Evolutionary conservation across 2,329 filamentous ascomycete genomes (phyloP).

Genomic region (Zymoseptoria crescenta): DNA sequence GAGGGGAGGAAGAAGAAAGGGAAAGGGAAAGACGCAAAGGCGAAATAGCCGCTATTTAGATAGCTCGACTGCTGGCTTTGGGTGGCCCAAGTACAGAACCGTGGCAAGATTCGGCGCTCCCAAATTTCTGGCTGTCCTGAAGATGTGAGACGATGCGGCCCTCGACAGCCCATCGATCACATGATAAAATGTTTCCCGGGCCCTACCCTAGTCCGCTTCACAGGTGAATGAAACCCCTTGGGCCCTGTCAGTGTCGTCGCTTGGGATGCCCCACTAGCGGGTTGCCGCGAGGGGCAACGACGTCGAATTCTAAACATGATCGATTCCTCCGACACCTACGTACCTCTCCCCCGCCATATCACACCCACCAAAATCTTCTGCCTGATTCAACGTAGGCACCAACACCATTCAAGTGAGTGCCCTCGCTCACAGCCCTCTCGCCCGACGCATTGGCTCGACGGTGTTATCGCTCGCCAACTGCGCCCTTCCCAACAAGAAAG

Average conservation of each 20-base stretch:
- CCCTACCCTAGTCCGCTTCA: not conserved
- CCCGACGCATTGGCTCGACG: not conserved
- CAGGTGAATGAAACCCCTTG: not conserved
- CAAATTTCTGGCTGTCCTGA: not conserved
- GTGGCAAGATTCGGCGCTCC: no score
- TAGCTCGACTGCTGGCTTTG: not conserved
- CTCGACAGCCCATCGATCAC: not conserved
- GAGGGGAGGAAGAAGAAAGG: conserved; percentile 19
- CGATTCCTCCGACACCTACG: not conserved
- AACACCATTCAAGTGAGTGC: not conserved
- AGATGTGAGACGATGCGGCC: not conserved
- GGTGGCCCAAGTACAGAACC: no score
- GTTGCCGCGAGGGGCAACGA: not conserved
- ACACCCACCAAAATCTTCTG: not conserved
- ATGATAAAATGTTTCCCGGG: not conserved
- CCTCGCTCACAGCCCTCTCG: not conserved
- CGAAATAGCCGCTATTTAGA: not conserved
- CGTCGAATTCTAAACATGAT: not conserved
- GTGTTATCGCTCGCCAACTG: not conserved
- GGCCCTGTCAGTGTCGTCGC: not conserved
- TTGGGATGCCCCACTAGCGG: not conserved
- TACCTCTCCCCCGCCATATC: not conserved
- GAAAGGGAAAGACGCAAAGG: conserved; percentile 12
- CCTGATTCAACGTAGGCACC: not conserved
- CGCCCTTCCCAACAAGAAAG: not conserved